phyloP scores from a whole-genome alignment of 2,329 filamentous ascomycete species.

The Penicillium occitanis region DNA sequence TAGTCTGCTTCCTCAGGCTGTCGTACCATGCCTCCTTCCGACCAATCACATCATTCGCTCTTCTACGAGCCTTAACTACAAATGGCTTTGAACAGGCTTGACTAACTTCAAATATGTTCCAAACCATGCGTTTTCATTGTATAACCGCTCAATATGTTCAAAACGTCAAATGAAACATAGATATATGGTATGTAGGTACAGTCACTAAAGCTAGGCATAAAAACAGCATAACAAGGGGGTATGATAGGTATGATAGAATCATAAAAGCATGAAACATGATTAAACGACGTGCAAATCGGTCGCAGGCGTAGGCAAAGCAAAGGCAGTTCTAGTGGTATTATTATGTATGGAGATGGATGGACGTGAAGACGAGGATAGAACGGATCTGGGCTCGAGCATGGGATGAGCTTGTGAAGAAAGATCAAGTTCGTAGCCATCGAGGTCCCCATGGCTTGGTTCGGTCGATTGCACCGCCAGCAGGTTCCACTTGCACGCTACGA shows the following conservation, averaged over 20 bases:
- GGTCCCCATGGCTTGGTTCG: conserved; percentile 43
- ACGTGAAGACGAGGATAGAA: not conserved
- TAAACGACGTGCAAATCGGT: not conserved
- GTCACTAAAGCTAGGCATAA: not conserved
- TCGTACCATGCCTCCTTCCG: not conserved
- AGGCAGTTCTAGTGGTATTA: conserved; percentile 5
- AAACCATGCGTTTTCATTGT: not conserved
- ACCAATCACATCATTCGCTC: not conserved
- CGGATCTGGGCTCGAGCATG: not conserved
- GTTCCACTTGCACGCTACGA: conserved; percentile 57
- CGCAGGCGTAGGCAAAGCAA: not conserved
- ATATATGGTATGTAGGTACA: conserved; percentile 1
- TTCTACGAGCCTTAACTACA: not conserved
- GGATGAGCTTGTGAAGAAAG: not conserved
- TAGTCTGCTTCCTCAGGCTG: not conserved
- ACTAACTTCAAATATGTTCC: no score
- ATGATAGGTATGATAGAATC: conserved; percentile 17
- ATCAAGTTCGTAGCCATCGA: conserved; percentile 22
- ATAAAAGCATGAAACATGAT: conserved; percentile 17
- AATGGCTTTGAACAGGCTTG: not conserved
- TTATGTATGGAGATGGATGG: not conserved
- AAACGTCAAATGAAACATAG: not conserved
- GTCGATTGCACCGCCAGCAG: conserved; percentile 41
- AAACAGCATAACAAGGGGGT: conserved; percentile 16
- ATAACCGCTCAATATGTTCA: not conserved